Base-by-base conservation (phyloP, 352 stramenopile species). In the Globisporangium spinosum region DNA sequence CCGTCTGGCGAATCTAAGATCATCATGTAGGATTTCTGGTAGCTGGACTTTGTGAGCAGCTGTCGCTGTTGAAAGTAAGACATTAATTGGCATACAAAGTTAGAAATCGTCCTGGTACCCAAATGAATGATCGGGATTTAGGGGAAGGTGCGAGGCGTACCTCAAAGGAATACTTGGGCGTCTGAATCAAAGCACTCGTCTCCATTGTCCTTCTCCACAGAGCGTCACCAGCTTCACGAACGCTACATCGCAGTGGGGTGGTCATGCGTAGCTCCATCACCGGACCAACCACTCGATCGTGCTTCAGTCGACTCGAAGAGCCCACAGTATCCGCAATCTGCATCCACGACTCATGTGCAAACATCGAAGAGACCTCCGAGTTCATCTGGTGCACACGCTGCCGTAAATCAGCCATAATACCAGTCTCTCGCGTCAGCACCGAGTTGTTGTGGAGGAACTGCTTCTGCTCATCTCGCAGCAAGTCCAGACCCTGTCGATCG, bases 211-310 rank as follows among this genome's bases (percentile, higher is more conserved):
- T 29, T 2, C 43, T 27, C 59, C 59, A 65, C 3, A 65, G 2
- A 9, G 40, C 15, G 23, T 43, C 17, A 0, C 23, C 59, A 8
- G 43, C 43, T 8, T 54, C 9, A 1, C 29, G 25, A 2, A 32
- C 27, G 5, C 6, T 20, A 45, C 59, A 65, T 15, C n/a, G 20
- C 40, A 65, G 43, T 9, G 25, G 59, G 25, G 64, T 25, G 23
- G 62, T 64, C 4, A 72, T 53, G 15, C 77, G 64, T 59, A 81
- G 57, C 55, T 81, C 59, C 8, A 58, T 27, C 7, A 40, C 1
- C 9, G 29, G 43, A 9, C 35, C 53, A 17, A 2, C 6, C 6
- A 4, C n/a, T 9, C 17, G 34, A n/a, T 62, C 51, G 15, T 7
- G 34, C 40, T 55, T 54, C 8, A 68, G 32, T 35, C 27, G 34